Evolutionary conservation across 208 protist species (phyloP), one percentile per base, ranked within the genome.

Genomic region (Trypanosoma lewisi): DNA sequence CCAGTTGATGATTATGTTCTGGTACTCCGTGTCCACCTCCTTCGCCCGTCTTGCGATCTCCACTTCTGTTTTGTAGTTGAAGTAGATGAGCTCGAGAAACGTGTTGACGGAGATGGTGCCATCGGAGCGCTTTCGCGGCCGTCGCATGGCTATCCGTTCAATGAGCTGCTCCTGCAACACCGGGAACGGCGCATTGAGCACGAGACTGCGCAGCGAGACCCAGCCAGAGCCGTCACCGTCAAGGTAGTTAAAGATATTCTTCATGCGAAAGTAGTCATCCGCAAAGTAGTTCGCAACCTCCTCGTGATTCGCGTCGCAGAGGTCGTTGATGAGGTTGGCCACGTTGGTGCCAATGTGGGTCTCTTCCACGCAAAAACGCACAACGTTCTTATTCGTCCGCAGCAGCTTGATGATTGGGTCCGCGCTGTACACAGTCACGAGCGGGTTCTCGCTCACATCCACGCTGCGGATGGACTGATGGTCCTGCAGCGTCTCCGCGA

Each of bases 231-330:
- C 87, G 59, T 86, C 75, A 2, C 73, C 83, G 54, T 93, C 87
- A 64, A 90, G 73, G 59, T 88, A 89, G 49, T 82, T 82, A 68
- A 93, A 93, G 39, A 89, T 51, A 56, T 93, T 73, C 64, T 88
- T 88, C 83, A 93, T 87, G 55, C 77, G 70, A 65, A 93, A 93
- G 69, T 87, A 93, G 62, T 82, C 73, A 59, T 93, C 83, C 37
- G 80, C 63, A 66, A 84, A 93, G 79, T 93, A 93, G 62, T 77
- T 77, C 53, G 68, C 47, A n/a, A 93, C 81, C 23, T 63, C 63
- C 19, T 73, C 41, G 44, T 77, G 49, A 63, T 93, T 90, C 21
- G 54, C 48, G 59, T 78, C 69, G 52, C 87, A 82, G 4, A 88
- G 70, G 12, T 66, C 51, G 45, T 73, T 67, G 57, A 93, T 90